Evolutionary conservation across 352 stramenopile genomes (phyloP).

Genomic region (Globisporangium solare): DNA sequence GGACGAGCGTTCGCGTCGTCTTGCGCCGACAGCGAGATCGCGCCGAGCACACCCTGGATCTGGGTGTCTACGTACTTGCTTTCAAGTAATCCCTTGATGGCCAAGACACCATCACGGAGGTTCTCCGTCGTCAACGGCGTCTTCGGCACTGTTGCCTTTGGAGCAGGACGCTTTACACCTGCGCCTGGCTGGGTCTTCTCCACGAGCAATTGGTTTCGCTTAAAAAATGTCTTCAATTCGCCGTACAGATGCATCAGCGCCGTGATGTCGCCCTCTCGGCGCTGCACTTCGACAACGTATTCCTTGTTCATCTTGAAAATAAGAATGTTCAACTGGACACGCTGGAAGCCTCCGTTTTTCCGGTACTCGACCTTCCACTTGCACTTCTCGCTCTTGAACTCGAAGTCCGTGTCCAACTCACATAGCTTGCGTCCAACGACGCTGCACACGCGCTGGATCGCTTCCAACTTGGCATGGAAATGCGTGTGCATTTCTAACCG

Average conservation of each 20-base stretch:
- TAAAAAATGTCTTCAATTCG: conserved; percentile 76
- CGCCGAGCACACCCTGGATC: conserved; percentile 75
- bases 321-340: conserved; percentile 73
- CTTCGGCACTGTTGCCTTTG: conserved; percentile 51
- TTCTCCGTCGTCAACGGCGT: conserved; percentile 35
- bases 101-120: conserved; percentile 48
- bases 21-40: conserved; percentile 69
- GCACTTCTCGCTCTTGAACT: conserved; percentile 83
- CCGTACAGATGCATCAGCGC: conserved; percentile 75
- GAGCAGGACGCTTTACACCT: conserved; percentile 63
- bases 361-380: conserved; percentile 88
- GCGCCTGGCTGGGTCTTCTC: conserved; percentile 43
- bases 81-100: conserved; percentile 65
- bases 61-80: conserved; percentile 77
- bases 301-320: conserved; percentile 75
- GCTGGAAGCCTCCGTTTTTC: conserved; percentile 39
- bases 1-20: conserved; percentile 41
- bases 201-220: conserved; percentile 60
- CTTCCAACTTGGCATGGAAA: conserved; percentile 80
- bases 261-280: conserved; percentile 75
- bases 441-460: conserved; percentile 69
- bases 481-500: conserved; percentile 84
- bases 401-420: conserved; percentile 81
- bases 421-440: conserved; percentile 78
- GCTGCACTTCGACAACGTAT: conserved; percentile 73